phyloP scores from a whole-genome alignment of 2,329 filamentous ascomycete genomes.

The Lanzia echinophila region DNA sequence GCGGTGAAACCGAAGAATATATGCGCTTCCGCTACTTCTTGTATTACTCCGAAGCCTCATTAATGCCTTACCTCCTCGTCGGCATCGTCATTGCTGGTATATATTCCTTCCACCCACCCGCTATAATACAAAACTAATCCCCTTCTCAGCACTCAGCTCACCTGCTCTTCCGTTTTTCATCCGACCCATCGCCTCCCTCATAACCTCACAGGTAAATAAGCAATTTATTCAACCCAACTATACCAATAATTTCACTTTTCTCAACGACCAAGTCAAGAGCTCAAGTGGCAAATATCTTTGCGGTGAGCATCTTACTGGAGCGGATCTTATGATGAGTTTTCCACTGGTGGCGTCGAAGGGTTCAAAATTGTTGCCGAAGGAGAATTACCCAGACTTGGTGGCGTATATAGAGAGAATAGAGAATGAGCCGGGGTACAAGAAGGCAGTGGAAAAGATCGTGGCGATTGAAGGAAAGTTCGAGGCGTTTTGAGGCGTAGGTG shows the following conservation, averaged over 20 bases:
- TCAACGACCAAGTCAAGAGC: slow-evolving; percentile 43
- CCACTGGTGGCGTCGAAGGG: slow-evolving; percentile 39
- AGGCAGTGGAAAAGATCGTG: slow-evolving; percentile 40
- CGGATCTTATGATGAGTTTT: slow-evolving; percentile 47
- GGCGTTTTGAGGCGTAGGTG: neutral
- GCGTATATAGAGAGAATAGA: slow-evolving; percentile 40
- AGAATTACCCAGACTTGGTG: slow-evolving; percentile 40
- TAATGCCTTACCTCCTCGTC: slow-evolving; percentile 67
- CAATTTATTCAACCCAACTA: slow-evolving; percentile 41
- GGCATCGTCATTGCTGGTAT: slow-evolving; percentile 51
- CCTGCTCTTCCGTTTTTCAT: slow-evolving; percentile 62
- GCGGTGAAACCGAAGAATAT: slow-evolving; percentile 55
- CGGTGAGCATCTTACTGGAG: slow-evolving; percentile 41
- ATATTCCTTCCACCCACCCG: slow-evolving; percentile 19
- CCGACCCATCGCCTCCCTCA: slow-evolving; percentile 51
- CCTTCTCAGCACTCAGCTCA: slow-evolving; percentile 42
- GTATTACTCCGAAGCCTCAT: slow-evolving; percentile 78
- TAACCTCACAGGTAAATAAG: slow-evolving; percentile 42
- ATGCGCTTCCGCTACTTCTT: slow-evolving; percentile 61
- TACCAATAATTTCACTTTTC: slow-evolving; percentile 41
- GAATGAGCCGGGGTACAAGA: slow-evolving; percentile 38
- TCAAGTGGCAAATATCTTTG: slow-evolving; percentile 45
- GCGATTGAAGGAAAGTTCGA: neutral
- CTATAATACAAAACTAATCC: neutral
- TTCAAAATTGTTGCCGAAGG: slow-evolving; percentile 31